Percentiles rank a stretch among this genome's conserved stretches.
phyloP scores from a whole-genome alignment of 495 filamentous ascomycete genomes.

The Penicillium bovifimosum region DNA sequence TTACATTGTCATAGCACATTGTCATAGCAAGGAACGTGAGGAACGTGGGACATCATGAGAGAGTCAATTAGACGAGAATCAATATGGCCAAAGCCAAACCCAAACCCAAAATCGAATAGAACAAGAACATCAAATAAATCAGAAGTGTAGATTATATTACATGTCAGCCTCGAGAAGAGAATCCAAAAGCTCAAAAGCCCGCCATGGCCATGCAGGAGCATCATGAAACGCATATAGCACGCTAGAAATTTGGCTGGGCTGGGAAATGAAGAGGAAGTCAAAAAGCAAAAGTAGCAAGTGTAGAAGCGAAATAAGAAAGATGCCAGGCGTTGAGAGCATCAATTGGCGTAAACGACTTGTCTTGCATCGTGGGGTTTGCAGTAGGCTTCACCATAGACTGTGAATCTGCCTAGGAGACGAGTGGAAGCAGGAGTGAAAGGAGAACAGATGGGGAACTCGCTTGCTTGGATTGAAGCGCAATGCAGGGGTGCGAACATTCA shows the following conservation, averaged over 20 bases:
- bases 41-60: neutral
- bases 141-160: neutral
- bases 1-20: too few relatives aligned
- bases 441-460: neutral
- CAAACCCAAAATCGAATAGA: neutral
- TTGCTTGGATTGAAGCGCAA: slow-evolving; percentile 1
- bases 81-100: neutral
- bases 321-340: slow-evolving; percentile 6
- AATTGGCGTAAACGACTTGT: neutral
- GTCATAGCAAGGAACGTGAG: neutral
- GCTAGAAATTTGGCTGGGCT: slow-evolving; percentile 7
- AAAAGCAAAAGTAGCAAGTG: slow-evolving; percentile 1
- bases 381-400: neutral
- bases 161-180: neutral
- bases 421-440: neutral
- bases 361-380: neutral
- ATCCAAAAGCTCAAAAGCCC: neutral
- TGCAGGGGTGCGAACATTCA: neutral
- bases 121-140: neutral
- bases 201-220: slow-evolving; percentile 6
- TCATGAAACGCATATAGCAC: neutral
- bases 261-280: neutral
- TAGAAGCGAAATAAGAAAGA: slow-evolving; percentile 3
- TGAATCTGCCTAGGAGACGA: neutral
- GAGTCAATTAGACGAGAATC: neutral